Evolutionary conservation across 1,139 yeast genomes (phyloP), one percentile per base, ranked within the genome.

Genomic region (Kazachstania sp.): DNA sequence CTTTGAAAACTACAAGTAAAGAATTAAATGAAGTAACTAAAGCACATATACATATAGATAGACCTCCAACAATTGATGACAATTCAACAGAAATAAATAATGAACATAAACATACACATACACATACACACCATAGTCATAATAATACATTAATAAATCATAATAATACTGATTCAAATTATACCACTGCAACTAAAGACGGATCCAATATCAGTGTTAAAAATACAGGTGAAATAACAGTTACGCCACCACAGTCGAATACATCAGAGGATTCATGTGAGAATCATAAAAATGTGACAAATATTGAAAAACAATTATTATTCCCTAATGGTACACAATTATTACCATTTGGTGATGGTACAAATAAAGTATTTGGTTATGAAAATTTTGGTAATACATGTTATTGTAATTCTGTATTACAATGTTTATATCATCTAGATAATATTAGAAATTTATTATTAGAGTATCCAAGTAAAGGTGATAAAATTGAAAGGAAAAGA

Each of bases 371-470:
- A 37, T 92, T 83, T 67, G 98, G 98, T 5, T 81, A 90, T 79
- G 97, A 92, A 65, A 92, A 92, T 66, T 90, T 88, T 64, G 97
- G 97, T 3, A 83, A 86, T 64, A 90, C 95, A 0, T 90, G 98
- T 68, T 92, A 92, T 66, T 87, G 95, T 66, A 92, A 92, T 60
- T 87, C 96, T 9, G 84, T 92, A 26, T 69, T 92, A 29, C 98
- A 92, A 65, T 87, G 95, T 57, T 74, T 92, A 20, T 92, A 78
- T 69, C 83, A 84, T 64, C 75, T 92, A 1, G 77, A 77, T 40
- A 75, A 73, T 28, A 87, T 92, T 58, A 74, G 97, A 43, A 69
- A 72, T 28, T 74, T 75, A 45, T 69, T 92, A 6, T 60, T 81
- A 41, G 64, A 68, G 29, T 71, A 73, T 52, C 81, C 83, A 2